These are phyloP conservation scores for Fusarium proliferatum DNA, from an alignment of 2,329 filamentous ascomycete genomes.

Conservation along the genomic window DNA sequence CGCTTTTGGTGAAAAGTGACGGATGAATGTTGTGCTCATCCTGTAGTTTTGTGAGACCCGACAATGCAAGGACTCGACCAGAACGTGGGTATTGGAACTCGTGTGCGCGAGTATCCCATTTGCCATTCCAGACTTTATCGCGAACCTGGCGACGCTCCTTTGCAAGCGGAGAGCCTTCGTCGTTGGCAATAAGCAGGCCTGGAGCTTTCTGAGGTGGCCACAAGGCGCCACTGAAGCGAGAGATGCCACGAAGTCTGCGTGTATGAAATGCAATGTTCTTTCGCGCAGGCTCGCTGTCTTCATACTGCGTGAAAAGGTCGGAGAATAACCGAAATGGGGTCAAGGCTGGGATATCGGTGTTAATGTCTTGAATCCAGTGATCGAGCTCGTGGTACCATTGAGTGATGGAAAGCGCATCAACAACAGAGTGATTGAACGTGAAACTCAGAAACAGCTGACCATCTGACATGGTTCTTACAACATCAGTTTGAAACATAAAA, in stretches of 20 bases:
- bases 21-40: conserved; percentile 39
- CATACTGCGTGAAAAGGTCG: conserved; percentile 48
- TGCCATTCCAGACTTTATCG: conserved; percentile 44
- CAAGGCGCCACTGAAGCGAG: conserved; percentile 45
- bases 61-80: conserved; percentile 46
- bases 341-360: conserved; percentile 28
- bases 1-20: conserved; percentile 47
- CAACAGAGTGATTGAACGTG: conserved; percentile 51
- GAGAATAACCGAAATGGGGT: conserved; percentile 49
- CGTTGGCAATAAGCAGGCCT: conserved; percentile 50
- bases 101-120: conserved; percentile 41
- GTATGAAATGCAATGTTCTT: conserved; percentile 47
- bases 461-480: conserved; percentile 38
- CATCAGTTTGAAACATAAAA: conserved; percentile 48
- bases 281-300: conserved; percentile 44
- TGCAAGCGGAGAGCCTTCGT: conserved; percentile 33
- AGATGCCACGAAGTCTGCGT: conserved; percentile 50
- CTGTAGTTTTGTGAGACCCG: conserved; percentile 40
- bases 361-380: conserved; percentile 41
- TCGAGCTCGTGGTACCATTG: conserved; percentile 50
- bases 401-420: conserved; percentile 50
- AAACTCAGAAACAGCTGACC: conserved; percentile 41
- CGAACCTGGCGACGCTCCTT: conserved; percentile 40
- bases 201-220: conserved; percentile 50
- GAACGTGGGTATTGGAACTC: conserved; percentile 48